These are phyloP conservation scores for Lupinus albus DNA, from an alignment of 306 rosid genomes.

Conservation along the genomic window DNA sequence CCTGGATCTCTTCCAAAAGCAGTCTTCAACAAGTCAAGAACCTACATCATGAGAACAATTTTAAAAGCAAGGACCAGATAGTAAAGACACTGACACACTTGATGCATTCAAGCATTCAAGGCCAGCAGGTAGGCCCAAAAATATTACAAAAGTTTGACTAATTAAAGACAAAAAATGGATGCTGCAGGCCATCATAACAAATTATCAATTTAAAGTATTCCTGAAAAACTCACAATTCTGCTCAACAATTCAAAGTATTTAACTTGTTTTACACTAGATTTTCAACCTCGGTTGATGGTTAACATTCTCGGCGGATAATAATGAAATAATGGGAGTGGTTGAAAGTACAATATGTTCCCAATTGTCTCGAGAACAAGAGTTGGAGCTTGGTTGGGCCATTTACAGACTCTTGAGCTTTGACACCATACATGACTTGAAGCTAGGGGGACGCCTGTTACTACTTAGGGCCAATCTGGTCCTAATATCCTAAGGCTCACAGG, in stretches of 20 bases:
- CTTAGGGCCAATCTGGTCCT: too few relatives aligned
- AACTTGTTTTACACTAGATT: too few relatives aligned
- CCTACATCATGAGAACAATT: constrained; percentile 45
- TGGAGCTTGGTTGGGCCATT: too few relatives aligned
- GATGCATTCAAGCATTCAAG: constrained; percentile 16
- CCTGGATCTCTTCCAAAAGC: constrained; percentile 57
- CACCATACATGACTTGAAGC: too few relatives aligned
- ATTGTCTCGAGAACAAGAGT: too few relatives aligned
- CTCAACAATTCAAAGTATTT: constrained; percentile 10
- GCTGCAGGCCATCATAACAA: constrained; percentile 27
- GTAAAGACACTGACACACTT: constrained; percentile 9
- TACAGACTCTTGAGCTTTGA: too few relatives aligned
- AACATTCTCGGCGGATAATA: too few relatives aligned
- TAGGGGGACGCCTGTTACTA: too few relatives aligned
- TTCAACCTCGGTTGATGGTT: too few relatives aligned
- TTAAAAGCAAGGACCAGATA: constrained; percentile 29
- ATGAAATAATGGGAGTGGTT: too few relatives aligned
- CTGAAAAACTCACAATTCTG: constrained; percentile 19
- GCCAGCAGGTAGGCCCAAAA: not conserved
- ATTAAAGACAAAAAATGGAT: constrained; percentile 4
- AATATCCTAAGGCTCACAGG: too few relatives aligned
- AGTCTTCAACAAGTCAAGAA: constrained; percentile 64
- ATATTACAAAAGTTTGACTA: constrained; percentile 12
- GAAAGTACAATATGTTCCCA: too few relatives aligned
- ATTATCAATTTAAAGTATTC: constrained; percentile 26